Evolutionary conservation across 352 stramenopile genomes (phyloP), one percentile per base, ranked within the genome.

Genomic region (Globisporangium lucens): DNA sequence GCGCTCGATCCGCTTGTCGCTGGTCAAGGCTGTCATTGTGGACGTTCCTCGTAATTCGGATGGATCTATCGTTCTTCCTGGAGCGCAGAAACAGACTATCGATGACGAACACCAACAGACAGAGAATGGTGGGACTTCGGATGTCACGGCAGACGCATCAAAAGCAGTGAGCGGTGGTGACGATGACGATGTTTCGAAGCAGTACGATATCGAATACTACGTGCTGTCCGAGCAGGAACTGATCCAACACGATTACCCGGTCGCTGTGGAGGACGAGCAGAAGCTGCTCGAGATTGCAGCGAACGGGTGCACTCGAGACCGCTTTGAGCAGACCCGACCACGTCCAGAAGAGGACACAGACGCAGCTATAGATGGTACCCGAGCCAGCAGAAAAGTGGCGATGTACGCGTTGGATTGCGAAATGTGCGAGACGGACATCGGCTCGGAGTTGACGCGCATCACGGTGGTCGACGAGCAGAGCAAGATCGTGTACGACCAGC

Each of bases 341-440:
- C 75, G 79, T 24, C 65, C 76, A 1, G 10, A 56, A 52, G n/a
- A 38, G 3, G n/a, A 38, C 7, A 64, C 58, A 55, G 27, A 24
- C 20, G 56, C 15, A 20, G 33, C 15, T 2, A 56, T 72, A 24
- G 64, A 67, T 20, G 49, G 64, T 6, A 38, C 59, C 2, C 12
- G 10, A 43, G 10, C 29, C 15, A 24, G 17, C 24, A 41, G 24
- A 4, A 65, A 76, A 6, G 63, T 71, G 56, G 60, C 64, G 36
- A 76, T 94, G 49, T 87, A 89, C 62, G 89, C 85, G n/a, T 56
- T 97, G 51, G 89, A 97, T 62, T 97, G 89, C 69, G 89, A 97
- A 65, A 97, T 97, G 89, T 95, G 89, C 60, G 84, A 95, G 71
- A 97, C 89, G 2, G 88, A 91, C 55, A 72, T 94, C 35, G 89